A percentile compares a stretch with the other conserved stretches of the same genome.
These are phyloP conservation scores for Ambispora gerdemannii DNA, from an alignment of 192 early-diverging fungal genomes.

Conservation along the genomic window DNA sequence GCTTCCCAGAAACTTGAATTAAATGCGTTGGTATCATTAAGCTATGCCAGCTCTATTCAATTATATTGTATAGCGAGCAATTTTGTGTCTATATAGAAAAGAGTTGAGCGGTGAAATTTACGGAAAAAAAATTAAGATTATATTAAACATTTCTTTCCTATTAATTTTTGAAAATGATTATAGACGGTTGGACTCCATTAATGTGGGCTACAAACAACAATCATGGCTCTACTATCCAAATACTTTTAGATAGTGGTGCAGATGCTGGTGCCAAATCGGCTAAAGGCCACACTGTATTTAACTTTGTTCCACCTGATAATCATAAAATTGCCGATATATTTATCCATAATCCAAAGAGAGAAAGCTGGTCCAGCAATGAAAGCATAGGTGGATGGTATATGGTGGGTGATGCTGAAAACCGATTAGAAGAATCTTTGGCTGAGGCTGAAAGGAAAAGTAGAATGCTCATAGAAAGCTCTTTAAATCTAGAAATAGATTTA, in stretches of 20 bases:
- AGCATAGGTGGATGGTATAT: conserved; percentile 35
- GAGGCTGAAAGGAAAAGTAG: conserved; percentile 42
- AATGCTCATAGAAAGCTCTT: conserved; percentile 46
- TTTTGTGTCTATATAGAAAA: too few species aligned
- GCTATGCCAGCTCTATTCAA: too few species aligned
- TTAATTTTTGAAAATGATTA: not conserved
- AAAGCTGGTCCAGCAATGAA: conserved; percentile 41
- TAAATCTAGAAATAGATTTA: conserved; percentile 46
- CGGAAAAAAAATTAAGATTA: too few species aligned
- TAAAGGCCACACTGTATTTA: conserved; percentile 69
- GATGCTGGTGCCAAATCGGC: conserved; percentile 61
- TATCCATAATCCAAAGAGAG: conserved; percentile 39
- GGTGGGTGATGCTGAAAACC: conserved; percentile 38
- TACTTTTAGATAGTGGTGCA: conserved; percentile 80
- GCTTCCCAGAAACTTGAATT: too few species aligned
- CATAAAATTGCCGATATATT: conserved; percentile 52
- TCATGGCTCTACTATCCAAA: conserved; percentile 65
- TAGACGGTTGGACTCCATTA: conserved; percentile 82
- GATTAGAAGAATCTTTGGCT: conserved; percentile 43
- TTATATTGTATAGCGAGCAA: too few species aligned
- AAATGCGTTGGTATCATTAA: too few species aligned
- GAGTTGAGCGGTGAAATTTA: too few species aligned
- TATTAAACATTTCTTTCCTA: not conserved
- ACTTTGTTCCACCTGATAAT: conserved; percentile 64
- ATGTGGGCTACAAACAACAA: conserved; percentile 90